These are phyloP conservation scores for Chaetomium fimeti DNA, from an alignment of 495 filamentous ascomycete genomes.

Conservation along the genomic window DNA sequence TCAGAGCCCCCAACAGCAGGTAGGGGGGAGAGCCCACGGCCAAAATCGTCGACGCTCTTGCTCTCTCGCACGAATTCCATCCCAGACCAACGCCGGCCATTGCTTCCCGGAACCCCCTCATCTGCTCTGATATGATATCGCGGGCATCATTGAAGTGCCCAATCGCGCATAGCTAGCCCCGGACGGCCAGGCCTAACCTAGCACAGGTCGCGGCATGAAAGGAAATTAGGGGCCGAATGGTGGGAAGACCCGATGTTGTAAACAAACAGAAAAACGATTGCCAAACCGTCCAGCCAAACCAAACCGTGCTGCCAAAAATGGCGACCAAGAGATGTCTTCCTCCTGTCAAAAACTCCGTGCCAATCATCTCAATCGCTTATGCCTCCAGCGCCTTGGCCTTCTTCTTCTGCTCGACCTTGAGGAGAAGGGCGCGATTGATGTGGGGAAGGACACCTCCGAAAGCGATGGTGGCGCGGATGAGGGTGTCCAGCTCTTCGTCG, in stretches of 20 bases:
- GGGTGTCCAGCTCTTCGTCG: conserved; percentile 95
- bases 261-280: conserved; percentile 18
- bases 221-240: conserved; percentile 11
- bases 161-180: background rate
- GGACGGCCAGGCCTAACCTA: background rate
- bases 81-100: conserved; percentile 12
- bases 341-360: background rate
- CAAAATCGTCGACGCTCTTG: background rate
- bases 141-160: background rate
- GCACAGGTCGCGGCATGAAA: conserved; percentile 12
- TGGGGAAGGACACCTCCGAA: conserved; percentile 97
- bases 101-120: background rate
- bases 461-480: conserved; percentile 96
- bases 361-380: conserved; percentile 33
- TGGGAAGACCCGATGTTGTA: background rate
- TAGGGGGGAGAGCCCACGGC: background rate
- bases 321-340: background rate
- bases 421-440: conserved; percentile 94
- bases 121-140: background rate
- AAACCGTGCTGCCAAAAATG: conserved; percentile 5
- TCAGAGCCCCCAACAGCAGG: background rate
- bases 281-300: background rate
- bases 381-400: conserved; percentile 70
- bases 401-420: conserved; percentile 99
- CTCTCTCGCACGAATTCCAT: background rate